A percentile compares a stretch with the other conserved stretches of the same genome.
phyloP scores from a whole-genome alignment of 495 filamentous ascomycete genomes.

The Penicillium desertorum region DNA sequence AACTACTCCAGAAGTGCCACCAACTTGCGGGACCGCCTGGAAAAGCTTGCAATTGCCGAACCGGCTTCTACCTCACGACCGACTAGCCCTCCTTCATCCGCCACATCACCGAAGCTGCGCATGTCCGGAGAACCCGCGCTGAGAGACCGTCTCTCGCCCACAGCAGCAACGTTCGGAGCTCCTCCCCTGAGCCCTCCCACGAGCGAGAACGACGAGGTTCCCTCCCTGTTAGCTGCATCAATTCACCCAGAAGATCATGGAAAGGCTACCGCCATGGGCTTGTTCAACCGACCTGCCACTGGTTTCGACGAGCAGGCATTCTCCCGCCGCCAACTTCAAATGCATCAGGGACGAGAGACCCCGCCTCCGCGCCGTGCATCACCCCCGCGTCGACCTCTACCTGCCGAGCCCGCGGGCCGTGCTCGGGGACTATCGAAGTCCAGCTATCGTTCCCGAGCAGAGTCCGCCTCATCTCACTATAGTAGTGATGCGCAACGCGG shows the following conservation, averaged over 20 bases:
- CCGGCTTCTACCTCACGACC: conserved; percentile 41
- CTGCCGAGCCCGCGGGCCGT: conserved; percentile 36
- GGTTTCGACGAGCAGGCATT: conserved; percentile 84
- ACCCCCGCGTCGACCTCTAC: conserved; percentile 31
- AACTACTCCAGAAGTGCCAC: conserved; percentile 54
- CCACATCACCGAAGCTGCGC: conserved; percentile 35
- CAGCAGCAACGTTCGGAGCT: conserved; percentile 38
- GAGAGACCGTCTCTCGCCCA: conserved; percentile 30
- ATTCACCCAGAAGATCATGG: conserved; percentile 76
- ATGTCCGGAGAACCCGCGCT: conserved; percentile 20
- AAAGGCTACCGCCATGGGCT: conserved; percentile 81
- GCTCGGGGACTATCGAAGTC: conserved; percentile 42
- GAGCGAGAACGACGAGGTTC: conserved; percentile 64
- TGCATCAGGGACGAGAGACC: conserved; percentile 65
- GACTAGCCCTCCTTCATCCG: conserved; percentile 52
- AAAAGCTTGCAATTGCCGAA: conserved; percentile 49
- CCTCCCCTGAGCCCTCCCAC: conserved; percentile 73
- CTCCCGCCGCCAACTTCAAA: conserved; percentile 72
- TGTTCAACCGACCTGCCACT: conserved; percentile 76
- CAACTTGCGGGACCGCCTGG: conserved; percentile 57
- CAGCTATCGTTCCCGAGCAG: conserved; percentile 46
- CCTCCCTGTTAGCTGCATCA: conserved; percentile 51
- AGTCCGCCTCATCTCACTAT: conserved; percentile 47
- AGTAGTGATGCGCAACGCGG: conserved; percentile 38
- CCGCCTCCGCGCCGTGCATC: conserved; percentile 39